Conservation (phyloP, 2,329 filamentous ascomycete genomes). For the Talaromyces sp. region DNA sequence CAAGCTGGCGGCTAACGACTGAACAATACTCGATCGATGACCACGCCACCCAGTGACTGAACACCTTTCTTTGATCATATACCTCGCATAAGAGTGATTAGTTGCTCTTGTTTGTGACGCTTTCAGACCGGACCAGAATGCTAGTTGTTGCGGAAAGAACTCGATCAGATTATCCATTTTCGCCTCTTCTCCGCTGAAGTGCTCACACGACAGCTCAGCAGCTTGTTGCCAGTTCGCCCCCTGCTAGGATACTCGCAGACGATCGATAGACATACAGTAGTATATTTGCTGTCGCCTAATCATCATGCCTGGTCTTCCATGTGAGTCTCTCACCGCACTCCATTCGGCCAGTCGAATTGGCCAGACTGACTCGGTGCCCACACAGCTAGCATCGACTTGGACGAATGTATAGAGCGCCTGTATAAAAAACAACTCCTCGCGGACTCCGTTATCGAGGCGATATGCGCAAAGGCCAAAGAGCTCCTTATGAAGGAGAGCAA, state of each 20-base stretch:
- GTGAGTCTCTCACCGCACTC: conserved; percentile 29
- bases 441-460: conserved; percentile 96
- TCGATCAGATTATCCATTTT: not conserved
- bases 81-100: not conserved
- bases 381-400: conserved; percentile 88
- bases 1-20: not conserved
- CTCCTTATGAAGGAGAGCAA: conserved; percentile 99
- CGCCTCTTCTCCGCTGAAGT: conserved; percentile 12
- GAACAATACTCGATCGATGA: not conserved
- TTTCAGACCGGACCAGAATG: conserved; percentile 8
- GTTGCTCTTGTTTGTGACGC: not conserved
- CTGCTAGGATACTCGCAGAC: not conserved
- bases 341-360: not conserved
- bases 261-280: not conserved
- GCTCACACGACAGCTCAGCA: conserved; percentile 17
- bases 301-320: conserved; percentile 46
- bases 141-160: conserved; percentile 10
- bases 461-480: conserved; percentile 99
- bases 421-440: conserved; percentile 97
- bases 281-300: not conserved
- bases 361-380: not conserved
- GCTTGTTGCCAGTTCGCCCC: not conserved
- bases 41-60: not conserved
- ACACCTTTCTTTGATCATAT: not conserved
- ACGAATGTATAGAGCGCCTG: conserved; percentile 94